These are phyloP conservation scores for Claviceps africana DNA, from an alignment of 2,329 filamentous ascomycete genomes.

Conservation along the genomic window DNA sequence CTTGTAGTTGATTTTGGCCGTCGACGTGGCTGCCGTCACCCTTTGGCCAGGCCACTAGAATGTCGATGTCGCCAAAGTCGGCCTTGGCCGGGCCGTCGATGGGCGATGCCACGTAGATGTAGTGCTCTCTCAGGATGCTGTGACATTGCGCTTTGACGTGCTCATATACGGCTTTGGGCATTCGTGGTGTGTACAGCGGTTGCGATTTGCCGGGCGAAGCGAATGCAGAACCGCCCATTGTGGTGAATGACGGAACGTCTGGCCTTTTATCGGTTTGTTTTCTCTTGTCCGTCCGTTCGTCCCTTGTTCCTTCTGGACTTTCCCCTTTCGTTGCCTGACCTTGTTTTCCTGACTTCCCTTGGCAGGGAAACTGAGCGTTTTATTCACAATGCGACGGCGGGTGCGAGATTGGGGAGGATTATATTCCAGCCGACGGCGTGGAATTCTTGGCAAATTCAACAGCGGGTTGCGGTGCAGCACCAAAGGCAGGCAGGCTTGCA, in stretches of 20 bases:
- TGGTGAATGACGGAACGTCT: not conserved
- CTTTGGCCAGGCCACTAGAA: conserved; percentile 38
- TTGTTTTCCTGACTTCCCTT: no score
- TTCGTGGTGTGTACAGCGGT: conserved; percentile 54
- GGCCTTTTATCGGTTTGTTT: not conserved
- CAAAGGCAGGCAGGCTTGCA: no score
- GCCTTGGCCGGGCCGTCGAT: conserved; percentile 56
- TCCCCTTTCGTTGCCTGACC: not conserved
- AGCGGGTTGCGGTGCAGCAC: no score
- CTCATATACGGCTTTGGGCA: conserved; percentile 44
- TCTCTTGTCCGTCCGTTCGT: not conserved
- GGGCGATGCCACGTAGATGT: conserved; percentile 40
- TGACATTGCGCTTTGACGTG: conserved; percentile 32
- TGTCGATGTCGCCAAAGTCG: conserved; percentile 60
- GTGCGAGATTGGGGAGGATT: no score
- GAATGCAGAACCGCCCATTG: conserved; percentile 58
- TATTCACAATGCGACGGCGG: no score
- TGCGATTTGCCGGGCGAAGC: conserved; percentile 25
- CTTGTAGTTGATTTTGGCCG: conserved; percentile 17
- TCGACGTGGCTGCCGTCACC: conserved; percentile 2
- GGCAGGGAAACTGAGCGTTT: no score
- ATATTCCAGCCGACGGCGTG: no score
- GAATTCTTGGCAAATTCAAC: no score
- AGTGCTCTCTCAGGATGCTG: conserved; percentile 34
- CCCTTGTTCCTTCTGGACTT: not conserved